Percentiles rank a stretch among this genome's conserved stretches.
Conservation (phyloP, 1,139 yeast species). For the Kodamaea ohmeri region DNA sequence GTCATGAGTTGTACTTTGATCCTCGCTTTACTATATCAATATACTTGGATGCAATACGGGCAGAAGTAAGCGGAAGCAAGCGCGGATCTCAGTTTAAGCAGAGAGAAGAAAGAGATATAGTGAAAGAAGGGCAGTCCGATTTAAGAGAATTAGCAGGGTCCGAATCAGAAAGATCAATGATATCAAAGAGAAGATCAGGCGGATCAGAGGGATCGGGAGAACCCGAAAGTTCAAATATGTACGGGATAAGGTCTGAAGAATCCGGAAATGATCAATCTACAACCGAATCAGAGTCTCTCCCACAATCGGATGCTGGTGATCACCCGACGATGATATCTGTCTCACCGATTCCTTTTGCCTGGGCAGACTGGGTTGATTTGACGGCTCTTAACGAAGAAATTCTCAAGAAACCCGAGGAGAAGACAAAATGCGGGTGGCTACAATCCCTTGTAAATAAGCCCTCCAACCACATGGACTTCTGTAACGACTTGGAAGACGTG, state of each 20-base stretch:
- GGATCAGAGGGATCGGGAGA: no score
- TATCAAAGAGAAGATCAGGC: no score
- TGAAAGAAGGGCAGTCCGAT: no score
- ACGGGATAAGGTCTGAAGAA: no score
- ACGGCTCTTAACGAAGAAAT: conserved; percentile 17
- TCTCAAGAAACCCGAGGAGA: conserved; percentile 8
- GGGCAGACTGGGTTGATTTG: conserved; percentile 34
- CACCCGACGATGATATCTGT: conserved; percentile 3
- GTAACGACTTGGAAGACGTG: conserved; percentile 17
- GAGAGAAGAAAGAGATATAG: no score
- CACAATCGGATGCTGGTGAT: no score
- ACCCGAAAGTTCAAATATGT: no score
- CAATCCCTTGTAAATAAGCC: conserved; percentile 25
- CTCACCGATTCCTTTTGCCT: conserved; percentile 15
- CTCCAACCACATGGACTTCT: conserved; percentile 24
- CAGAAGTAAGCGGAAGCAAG: conserved; percentile 17
- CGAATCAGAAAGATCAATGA: no score
- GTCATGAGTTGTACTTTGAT: conserved; percentile 21
- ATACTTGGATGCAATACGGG: conserved; percentile 23
- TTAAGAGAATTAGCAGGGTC: no score
- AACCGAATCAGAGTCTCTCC: no score
- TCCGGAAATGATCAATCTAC: no score
- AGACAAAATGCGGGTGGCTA: conserved; percentile 22
- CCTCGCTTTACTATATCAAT: conserved; percentile 27
- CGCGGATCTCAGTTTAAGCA: conserved; percentile 13